Evolutionary conservation across 2,329 filamentous ascomycete species (phyloP), one percentile per base, ranked within the genome.

Genomic region (Claviceps spartinae): DNA sequence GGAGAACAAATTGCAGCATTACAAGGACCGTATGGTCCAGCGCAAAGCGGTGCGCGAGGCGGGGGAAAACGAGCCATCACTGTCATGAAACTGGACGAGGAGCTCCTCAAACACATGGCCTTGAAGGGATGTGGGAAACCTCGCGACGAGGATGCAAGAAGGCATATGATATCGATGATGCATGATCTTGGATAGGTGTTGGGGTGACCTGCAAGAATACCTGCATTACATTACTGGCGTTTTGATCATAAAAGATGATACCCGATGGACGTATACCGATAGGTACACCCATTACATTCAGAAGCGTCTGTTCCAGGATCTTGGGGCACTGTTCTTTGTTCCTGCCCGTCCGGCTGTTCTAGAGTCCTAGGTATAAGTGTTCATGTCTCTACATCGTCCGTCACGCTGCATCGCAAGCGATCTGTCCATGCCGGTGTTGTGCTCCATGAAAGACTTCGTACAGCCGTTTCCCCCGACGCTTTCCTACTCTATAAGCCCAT

Each of bases 1-100:
- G 41, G 68, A 76, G 59, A 60, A 60, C 40, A 75, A 75, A 55
- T 61, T 75, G 2, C 62, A 65, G 42, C 59, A 64, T 3, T 66
- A 75, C 50, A 63, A 67, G 37, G 65, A 66, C 30, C 65, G 68
- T 26, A 67, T 73, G 4, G 59, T 58, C 51, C 69, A 70, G 50
- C 63, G 69, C 43, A 62, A 69, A 50, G 60, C 26, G 26, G 26
- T 1, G 26, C 26, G 26, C 8, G 26, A 9, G 26, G 8, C 26
- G 26, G 8, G 26, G 3, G 26, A 30, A 9, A 30, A 30, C 9
- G 26, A 11, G 26, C 26, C 26, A 30, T 9, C 26, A 30, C 8
- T 30, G 26, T 4, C 26, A 30, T 30, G 8, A 30, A 30, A 30
- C 26, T 4, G 26, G 26, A 3, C 26, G 8, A 11, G 26, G 26